Base-by-base conservation (phyloP, 2,329 filamentous ascomycete genomes). In the Penicillium brasilianum region DNA sequence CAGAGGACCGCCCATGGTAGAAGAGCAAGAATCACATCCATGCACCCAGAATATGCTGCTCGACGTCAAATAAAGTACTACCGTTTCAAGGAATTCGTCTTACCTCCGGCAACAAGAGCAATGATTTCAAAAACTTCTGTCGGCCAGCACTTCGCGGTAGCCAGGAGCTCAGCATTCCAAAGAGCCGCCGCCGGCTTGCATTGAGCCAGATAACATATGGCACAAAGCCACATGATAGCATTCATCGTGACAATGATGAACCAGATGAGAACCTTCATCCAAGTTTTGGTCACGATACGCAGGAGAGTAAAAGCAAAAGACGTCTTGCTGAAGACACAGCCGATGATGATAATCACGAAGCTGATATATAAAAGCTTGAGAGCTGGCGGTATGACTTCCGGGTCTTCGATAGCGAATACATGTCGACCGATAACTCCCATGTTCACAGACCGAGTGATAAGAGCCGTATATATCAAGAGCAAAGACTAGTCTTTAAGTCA, bases 391-490 rank as follows among this genome's bases (percentile, higher is more conserved):
- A 63, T 57, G 22, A 41, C 69, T 58, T 36, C 56, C 9, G 43
- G 52, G 28, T 67, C 28, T 20, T 51, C 73, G 61, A 68, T 60
- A 4, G 57, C 50, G 30, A 18, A 22, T 7, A 64, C 51, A n/a
- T 71, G 66, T 36, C 70, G 72, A 0, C 77, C 77, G 37, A 79
- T 74, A 70, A 61, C 76, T 66, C 4, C 66, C 52, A 36, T 69
- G 64, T 2, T 72, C 60, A 34, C 76, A 48, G 16, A 62, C 65
- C 16, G 68, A 68, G 60, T 79, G 66, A 39, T 61, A 20, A 64
- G 71, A 57, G 16, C 72, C 13, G 60, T 76, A 57, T 75, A 78
- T 28, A 60, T 37, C 2, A 67, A 22, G 9, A 62, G 61, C 14
- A 67, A 32, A 9, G 50, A 34, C 66, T 66, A n/a, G 13, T 9